Percentiles rank a stretch among this genome's conserved stretches.
Evolutionary conservation across 2,329 filamentous ascomycete genomes (phyloP).

Genomic region (Aspergillus aculeatinus): DNA sequence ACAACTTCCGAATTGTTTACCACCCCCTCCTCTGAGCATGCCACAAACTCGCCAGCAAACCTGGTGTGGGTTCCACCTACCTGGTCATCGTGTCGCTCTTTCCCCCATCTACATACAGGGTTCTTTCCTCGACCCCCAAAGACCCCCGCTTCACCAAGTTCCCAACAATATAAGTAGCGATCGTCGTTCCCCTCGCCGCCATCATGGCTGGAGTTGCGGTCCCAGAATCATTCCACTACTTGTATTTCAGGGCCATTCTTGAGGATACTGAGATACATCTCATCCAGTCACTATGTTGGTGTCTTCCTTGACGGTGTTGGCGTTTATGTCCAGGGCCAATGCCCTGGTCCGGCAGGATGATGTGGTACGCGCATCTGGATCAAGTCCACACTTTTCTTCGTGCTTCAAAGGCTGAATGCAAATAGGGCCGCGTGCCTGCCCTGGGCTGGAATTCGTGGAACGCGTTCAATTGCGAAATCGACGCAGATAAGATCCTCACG

Average conservation of each 20-base stretch:
- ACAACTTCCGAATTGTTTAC: neutral
- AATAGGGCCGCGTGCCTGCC: slow-evolving; percentile 30
- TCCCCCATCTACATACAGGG: neutral
- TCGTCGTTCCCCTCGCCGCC: neutral
- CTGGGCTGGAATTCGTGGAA: slow-evolving; percentile 51
- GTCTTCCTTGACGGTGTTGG: slow-evolving; percentile 9
- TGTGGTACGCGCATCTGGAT: slow-evolving; percentile 23
- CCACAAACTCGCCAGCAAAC: neutral
- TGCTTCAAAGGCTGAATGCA: neutral
- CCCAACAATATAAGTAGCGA: neutral
- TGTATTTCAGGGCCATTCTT: neutral
- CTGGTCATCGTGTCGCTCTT: neutral
- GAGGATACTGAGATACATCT: neutral
- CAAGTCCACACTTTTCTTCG: neutral
- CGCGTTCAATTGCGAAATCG: slow-evolving; percentile 50
- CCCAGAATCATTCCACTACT: neutral
- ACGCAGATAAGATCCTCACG: slow-evolving; percentile 46
- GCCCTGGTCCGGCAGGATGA: slow-evolving; percentile 28
- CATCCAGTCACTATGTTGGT: neutral
- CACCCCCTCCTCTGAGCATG: neutral
- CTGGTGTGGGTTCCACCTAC: neutral
- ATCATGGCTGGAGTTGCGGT: neutral
- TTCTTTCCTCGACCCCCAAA: neutral
- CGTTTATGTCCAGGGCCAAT: slow-evolving; percentile 18
- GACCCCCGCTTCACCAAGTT: neutral